Evolutionary conservation across 164 flowering plant species (phyloP).

Genomic region (Echeveria elegans): DNA sequence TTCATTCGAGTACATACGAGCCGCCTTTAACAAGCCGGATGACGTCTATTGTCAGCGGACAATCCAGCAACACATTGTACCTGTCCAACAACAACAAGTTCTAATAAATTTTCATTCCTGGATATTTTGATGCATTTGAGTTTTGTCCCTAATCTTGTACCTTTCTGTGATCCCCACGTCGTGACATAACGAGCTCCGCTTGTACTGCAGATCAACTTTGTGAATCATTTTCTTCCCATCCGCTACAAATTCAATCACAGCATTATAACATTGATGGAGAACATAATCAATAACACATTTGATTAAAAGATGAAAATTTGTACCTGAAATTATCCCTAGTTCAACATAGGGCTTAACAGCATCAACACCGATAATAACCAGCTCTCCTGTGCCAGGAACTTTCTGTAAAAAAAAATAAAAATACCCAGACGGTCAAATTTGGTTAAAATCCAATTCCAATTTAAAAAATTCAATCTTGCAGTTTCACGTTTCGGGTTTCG

Average conservation of each 20-base stretch:
- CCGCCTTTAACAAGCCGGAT: slow-evolving; percentile 43
- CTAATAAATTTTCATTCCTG: not conserved
- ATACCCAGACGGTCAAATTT: not conserved
- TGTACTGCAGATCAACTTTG: slow-evolving; percentile 43
- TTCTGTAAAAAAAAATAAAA: slow-evolving; percentile 40
- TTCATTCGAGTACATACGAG: slow-evolving; percentile 29
- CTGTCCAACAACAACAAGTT: slow-evolving; percentile 18
- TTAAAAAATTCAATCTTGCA: not conserved
- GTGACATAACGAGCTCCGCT: slow-evolving; percentile 38
- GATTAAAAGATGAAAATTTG: not conserved
- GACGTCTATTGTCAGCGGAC: slow-evolving; percentile 37
- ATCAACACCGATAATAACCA: slow-evolving; percentile 47
- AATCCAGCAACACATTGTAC: slow-evolving; percentile 55
- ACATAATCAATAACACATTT: not conserved
- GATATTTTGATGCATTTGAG: not conserved
- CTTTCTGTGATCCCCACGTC: slow-evolving; percentile 54
- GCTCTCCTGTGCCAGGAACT: slow-evolving; percentile 60
- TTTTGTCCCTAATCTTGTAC: slow-evolving; percentile 18
- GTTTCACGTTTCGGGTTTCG: no score
- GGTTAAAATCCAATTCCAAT: not conserved
- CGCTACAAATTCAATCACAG: slow-evolving; percentile 21
- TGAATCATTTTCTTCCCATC: slow-evolving; percentile 51
- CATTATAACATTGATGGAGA: not conserved
- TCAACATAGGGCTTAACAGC: slow-evolving; percentile 39
- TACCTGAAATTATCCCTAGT: slow-evolving; percentile 60